A percentile compares a stretch with the other conserved stretches of the same genome.
Conservation (phyloP, 495 filamentous ascomycete species). For the Daldinia childiae region DNA sequence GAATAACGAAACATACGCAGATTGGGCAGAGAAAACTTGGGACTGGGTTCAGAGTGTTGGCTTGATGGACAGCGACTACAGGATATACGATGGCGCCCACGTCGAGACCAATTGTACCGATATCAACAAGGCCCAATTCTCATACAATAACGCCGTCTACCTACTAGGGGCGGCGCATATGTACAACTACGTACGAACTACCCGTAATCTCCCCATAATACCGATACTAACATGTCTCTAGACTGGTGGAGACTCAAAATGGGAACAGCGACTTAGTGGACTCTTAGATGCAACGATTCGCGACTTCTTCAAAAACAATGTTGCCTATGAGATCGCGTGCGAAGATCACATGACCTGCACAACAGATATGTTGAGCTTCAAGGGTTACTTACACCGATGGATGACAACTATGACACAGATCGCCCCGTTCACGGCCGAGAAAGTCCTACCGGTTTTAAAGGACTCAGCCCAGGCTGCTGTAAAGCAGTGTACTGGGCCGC, state of each 20-base stretch:
- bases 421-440: slow-evolving; percentile 68
- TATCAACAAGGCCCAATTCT: slow-evolving; percentile 71
- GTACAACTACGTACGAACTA: slow-evolving; percentile 71
- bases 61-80: slow-evolving; percentile 68
- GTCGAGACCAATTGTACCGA: slow-evolving; percentile 68
- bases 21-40: slow-evolving; percentile 78
- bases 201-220: neutral
- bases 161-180: slow-evolving; percentile 80
- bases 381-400: slow-evolving; percentile 82
- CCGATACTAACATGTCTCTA: slow-evolving; percentile 43
- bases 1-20: slow-evolving; percentile 77
- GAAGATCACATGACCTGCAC: slow-evolving; percentile 71
- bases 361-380: slow-evolving; percentile 81
- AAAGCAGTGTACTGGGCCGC: slow-evolving; percentile 70
- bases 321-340: slow-evolving; percentile 77
- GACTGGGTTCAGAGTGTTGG: slow-evolving; percentile 73
- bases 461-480: slow-evolving; percentile 73
- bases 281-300: slow-evolving; percentile 67
- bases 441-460: slow-evolving; percentile 68
- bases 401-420: slow-evolving; percentile 76
- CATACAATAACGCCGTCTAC: slow-evolving; percentile 78
- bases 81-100: slow-evolving; percentile 76
- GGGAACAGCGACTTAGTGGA: slow-evolving; percentile 66
- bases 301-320: slow-evolving; percentile 64
- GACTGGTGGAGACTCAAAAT: slow-evolving; percentile 65